Evolutionary conservation across 805 yeast species (phyloP), one percentile per base, ranked within the genome.

Genomic region (Teunomyces lycoperdinae): DNA sequence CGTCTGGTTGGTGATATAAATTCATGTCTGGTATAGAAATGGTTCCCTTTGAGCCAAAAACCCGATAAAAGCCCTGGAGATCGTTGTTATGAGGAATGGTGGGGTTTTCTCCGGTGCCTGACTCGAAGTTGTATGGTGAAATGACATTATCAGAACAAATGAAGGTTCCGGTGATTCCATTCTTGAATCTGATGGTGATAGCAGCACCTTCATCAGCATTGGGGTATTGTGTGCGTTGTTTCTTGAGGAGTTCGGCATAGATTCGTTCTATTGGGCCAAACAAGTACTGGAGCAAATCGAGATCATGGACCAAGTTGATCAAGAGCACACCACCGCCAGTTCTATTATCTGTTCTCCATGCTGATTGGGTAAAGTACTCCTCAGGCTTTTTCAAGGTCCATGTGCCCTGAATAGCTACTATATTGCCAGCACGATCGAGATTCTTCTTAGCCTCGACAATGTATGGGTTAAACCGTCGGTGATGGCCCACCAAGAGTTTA

Each of bases 51-150:
- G 64, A 56, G 5, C 76, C 76, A 53, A 71, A 71, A 5, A 71
- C 58, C 29, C 76, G 51, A 50, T 71, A 71, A 38, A 70, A 60
- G 2, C 76, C 76, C 24, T 62, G 57, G 13, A 68, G 49, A 9
- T 54, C 60, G 9, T 50, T 57, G 47, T 62, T 53, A 40, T 52
- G 58, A 1, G 77, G 77, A 32, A 72, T 56, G 16, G 67, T 67
- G 2, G 77, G 76, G 50, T 72, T 72, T 51, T 72, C 77, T 5
- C 77, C 76, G 0, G 77, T 71, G 1, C 74, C 74, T 3, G 63
- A 57, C 55, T 71, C 77, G 43, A 72, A 72, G 49, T 62, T 66
- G 47, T 67, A 72, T 1, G 77, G 75, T 9, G 73, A 68, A 2
- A 66, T 60, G 28, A 70, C 70, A 45, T 70, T 71, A 48, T 71